Base-by-base conservation (phyloP, 208 protist genomes). In the Lotmaria passim region DNA sequence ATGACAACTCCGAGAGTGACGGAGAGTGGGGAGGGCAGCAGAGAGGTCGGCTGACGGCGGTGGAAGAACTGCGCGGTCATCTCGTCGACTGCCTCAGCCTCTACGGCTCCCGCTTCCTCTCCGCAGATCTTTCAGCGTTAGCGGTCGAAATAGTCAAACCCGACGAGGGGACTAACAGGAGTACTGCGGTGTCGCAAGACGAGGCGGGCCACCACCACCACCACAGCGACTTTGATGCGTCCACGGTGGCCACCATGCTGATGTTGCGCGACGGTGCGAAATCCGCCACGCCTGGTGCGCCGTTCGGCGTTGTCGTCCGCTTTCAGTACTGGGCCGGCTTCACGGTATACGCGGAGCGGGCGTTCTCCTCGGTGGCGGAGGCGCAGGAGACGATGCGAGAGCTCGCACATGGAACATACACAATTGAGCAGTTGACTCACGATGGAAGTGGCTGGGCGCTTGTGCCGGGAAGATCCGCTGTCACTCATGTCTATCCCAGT, bases 31-130 rank as follows among this genome's bases (percentile, higher is more conserved):
- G 46, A 24, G 60, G 7, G 10, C 21, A 43, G 3, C 34, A 12
- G 21, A 34, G 57, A 15, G 7, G 21, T 14, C 44, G 61, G 30
- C 57, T 75, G 53, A 75, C 67, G 17, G 62, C 79, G 2, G 79
- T 60, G 4, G 72, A 81, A 50, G 85, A 90, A 61, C 64, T 87
- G 46, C 75, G 60, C 7, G 75, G 70, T 0, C 85, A 90, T 24
- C 61, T 87, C 19, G 39, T 63, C 0, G 85, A 87, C 70, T 84
- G 79, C 59, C 41, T 61, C 21, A 85, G 78, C 61, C 55, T 87
- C 23, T 75, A 85, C 53, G 36, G 56, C 43, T 64, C 67, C 11
- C 70, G 61, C 30, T 77, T 85, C 17, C 15, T 33, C 19, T 23
- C 34, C 30, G 38, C 28, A 5, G 55, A 47, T 19, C 21, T 47